These are phyloP conservation scores for Lentinula raphanica DNA, from an alignment of 768 basidiomycete species.

Conservation along the genomic window DNA sequence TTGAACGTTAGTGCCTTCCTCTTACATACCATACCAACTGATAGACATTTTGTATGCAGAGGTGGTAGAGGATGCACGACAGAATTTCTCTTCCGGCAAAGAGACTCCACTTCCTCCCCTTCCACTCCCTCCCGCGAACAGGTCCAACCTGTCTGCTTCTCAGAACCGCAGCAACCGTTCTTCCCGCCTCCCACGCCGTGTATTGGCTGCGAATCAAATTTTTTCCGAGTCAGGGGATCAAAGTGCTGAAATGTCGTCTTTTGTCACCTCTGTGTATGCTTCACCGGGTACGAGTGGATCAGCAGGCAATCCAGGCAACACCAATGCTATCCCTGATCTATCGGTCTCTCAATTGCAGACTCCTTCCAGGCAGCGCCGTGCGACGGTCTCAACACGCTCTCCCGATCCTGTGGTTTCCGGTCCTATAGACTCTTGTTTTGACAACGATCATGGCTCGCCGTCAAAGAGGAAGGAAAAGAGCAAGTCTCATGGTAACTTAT, in stretches of 20 bases:
- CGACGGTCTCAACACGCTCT: slow-evolving; percentile 64
- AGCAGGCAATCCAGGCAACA: slow-evolving; percentile 14
- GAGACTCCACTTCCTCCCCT: slow-evolving; percentile 52
- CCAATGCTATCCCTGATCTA: slow-evolving; percentile 2
- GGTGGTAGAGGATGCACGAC: slow-evolving; percentile 76
- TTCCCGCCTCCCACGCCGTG: slow-evolving; percentile 55
- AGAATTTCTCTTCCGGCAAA: slow-evolving; percentile 61
- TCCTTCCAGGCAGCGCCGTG: slow-evolving; percentile 46
- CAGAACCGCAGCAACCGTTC: slow-evolving; percentile 36
- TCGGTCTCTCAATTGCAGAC: slow-evolving; percentile 32
- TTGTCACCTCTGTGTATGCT: slow-evolving; percentile 25
- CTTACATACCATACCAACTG: not conserved
- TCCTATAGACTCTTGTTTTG: slow-evolving; percentile 15
- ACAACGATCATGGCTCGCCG: slow-evolving; percentile 43
- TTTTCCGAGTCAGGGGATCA: slow-evolving; percentile 41
- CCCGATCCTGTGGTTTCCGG: slow-evolving; percentile 36
- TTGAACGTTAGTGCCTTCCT: slow-evolving; percentile 59
- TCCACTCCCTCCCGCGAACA: slow-evolving; percentile 54
- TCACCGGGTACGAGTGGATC: slow-evolving; percentile 17
- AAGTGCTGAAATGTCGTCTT: slow-evolving; percentile 28
- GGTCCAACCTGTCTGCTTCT: slow-evolving; percentile 31
- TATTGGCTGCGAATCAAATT: slow-evolving; percentile 66
- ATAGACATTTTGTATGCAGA: slow-evolving; percentile 38
- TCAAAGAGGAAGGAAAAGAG: slow-evolving; percentile 65
- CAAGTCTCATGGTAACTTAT: slow-evolving; percentile 59